A percentile compares a stretch with the other conserved stretches of the same genome.
Conservation (phyloP, 2,329 filamentous ascomycete species). For the Scedosporium minutisporum region DNA sequence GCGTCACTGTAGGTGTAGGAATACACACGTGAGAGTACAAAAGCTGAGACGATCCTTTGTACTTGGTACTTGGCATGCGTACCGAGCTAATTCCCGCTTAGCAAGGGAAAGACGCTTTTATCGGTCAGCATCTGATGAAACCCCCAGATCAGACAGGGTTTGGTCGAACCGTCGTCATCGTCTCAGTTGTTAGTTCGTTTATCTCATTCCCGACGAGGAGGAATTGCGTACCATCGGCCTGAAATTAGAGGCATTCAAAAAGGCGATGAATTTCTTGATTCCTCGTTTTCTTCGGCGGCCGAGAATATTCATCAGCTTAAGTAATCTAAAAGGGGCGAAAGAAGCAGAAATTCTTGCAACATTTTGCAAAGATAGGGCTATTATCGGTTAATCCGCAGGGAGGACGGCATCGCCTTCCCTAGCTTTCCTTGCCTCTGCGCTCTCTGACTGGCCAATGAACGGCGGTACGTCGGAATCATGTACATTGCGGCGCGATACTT, state of each 20-base stretch:
- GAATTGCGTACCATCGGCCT: not conserved
- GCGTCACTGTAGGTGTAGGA: not conserved
- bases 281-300: not conserved
- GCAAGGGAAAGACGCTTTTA: not conserved
- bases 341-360: not conserved
- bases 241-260: not conserved
- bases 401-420: not conserved
- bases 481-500: conserved; percentile 5
- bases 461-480: conserved; percentile 4
- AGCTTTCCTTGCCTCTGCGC: not conserved
- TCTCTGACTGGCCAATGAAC: not conserved
- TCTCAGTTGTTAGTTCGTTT: not conserved
- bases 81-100: not conserved
- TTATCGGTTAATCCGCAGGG: not conserved
- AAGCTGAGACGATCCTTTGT: not conserved
- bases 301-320: not conserved
- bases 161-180: not conserved
- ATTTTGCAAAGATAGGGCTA: not conserved
- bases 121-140: not conserved
- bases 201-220: not conserved
- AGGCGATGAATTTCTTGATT: not conserved
- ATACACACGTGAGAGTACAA: conserved; percentile 2
- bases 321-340: not conserved
- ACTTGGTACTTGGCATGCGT: not conserved
- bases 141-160: not conserved